Percentiles rank a stretch among this genome's conserved stretches.
phyloP scores from a whole-genome alignment of 495 filamentous ascomycete species.

The Penicillium coprophilum region DNA sequence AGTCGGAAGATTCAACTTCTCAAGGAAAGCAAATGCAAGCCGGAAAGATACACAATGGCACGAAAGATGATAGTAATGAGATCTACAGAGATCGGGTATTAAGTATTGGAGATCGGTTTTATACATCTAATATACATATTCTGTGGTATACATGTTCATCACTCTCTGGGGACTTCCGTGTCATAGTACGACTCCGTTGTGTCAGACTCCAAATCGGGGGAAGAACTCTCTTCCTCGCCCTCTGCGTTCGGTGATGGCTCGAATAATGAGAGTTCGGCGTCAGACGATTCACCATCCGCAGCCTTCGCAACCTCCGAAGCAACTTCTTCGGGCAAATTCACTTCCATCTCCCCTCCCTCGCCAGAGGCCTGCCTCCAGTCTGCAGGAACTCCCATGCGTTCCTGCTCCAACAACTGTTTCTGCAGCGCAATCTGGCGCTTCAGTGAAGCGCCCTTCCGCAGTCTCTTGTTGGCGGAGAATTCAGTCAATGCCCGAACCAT shows the following conservation, averaged over 20 bases:
- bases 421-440: conserved; percentile 43
- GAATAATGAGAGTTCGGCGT: neutral
- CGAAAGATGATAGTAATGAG: neutral
- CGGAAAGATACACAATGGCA: too few species aligned
- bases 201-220: neutral
- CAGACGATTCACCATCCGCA: neutral
- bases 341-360: conserved; percentile 16
- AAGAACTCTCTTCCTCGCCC: conserved; percentile 3
- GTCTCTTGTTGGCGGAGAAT: conserved; percentile 50
- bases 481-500: conserved; percentile 68
- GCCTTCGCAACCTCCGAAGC: conserved; percentile 1
- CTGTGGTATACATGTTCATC: conserved; percentile 2
- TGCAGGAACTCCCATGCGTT: conserved; percentile 23
- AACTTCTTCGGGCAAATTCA: conserved; percentile 16
- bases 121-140: conserved; percentile 27
- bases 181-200: conserved; percentile 3
- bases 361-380: conserved; percentile 16
- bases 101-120: conserved; percentile 10
- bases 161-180: conserved; percentile 3
- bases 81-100: neutral
- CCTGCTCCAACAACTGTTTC: conserved; percentile 37
- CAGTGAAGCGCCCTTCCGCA: conserved; percentile 45
- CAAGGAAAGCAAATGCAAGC: neutral
- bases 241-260: neutral
- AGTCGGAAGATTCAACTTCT: neutral